phyloP scores from a whole-genome alignment of 2,329 filamentous ascomycete genomes.

The Microdochium paspali region DNA sequence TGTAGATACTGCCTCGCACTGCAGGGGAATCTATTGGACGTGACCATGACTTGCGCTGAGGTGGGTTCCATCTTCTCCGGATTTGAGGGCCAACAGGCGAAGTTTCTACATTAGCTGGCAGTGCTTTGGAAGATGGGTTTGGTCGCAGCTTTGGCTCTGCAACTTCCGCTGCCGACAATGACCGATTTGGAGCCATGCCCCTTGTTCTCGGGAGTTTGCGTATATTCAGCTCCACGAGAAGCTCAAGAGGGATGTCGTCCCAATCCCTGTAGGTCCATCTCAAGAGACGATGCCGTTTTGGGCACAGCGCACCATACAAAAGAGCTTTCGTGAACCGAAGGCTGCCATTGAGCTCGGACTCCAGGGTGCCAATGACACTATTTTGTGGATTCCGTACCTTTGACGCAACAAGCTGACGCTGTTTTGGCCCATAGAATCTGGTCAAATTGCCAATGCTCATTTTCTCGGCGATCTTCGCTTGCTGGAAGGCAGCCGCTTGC shows the following conservation, averaged over 20 bases:
- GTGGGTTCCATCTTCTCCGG: neutral
- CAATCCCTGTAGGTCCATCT: constrained; percentile 5
- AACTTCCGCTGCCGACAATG: neutral
- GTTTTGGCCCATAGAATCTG: neutral
- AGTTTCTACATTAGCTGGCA: neutral
- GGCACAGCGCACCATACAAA: constrained; percentile 11
- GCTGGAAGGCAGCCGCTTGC: neutral
- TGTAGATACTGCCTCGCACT: too few species aligned
- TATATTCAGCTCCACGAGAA: neutral
- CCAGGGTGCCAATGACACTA: constrained; percentile 4
- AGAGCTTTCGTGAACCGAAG: constrained; percentile 9
- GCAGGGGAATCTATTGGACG: neutral
- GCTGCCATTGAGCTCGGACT: constrained; percentile 3
- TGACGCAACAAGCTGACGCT: neutral
- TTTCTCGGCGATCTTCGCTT: neutral
- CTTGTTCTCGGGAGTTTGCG: neutral
- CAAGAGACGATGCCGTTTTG: constrained; percentile 5
- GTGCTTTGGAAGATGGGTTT: neutral
- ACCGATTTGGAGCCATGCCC: neutral
- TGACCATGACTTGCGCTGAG: neutral
- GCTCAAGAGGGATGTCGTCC: constrained; percentile 1
- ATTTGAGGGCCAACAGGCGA: neutral
- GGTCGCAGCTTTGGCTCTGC: neutral
- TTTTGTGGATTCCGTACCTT: neutral
- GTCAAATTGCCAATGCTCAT: neutral